Percentiles rank a stretch among this genome's conserved stretches.
Evolutionary conservation across 768 basidiomycete genomes (phyloP).

Genomic region (Rhodotorula graminis): DNA sequence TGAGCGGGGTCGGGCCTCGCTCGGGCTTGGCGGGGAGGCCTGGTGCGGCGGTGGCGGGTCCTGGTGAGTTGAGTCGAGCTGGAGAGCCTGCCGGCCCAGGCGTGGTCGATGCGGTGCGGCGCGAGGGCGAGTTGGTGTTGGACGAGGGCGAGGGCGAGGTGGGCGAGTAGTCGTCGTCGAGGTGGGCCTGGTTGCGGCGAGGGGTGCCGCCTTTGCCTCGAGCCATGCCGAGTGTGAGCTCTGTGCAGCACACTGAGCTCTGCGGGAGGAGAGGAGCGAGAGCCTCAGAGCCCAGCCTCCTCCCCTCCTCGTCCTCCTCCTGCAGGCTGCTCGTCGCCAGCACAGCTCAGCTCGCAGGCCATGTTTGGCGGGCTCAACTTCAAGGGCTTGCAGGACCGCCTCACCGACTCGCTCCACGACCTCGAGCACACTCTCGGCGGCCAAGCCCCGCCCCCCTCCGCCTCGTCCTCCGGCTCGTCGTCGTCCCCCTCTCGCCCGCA

Average conservation of each 20-base stretch:
- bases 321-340: no score
- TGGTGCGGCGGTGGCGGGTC: not conserved
- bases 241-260: no score
- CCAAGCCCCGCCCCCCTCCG: not conserved
- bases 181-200: not conserved
- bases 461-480: not conserved
- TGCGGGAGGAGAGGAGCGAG: not conserved
- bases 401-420: conserved; percentile 23
- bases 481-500: not conserved
- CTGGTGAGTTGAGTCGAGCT: not conserved
- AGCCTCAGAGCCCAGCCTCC: not conserved
- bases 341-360: not conserved
- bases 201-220: conserved; percentile 12
- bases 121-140: conserved; percentile 4
- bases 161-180: conserved; percentile 26
- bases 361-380: conserved; percentile 31
- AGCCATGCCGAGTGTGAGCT: not conserved
- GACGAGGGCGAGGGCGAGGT: conserved; percentile 9
- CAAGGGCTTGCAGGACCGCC: conserved; percentile 19
- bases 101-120: not conserved
- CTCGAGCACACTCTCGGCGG: conserved; percentile 23
- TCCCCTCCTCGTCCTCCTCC: not conserved
- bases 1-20: conserved; percentile 14
- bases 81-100: not conserved
- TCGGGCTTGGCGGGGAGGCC: conserved; percentile 3